Evolutionary conservation across 1,284 basidiomycete genomes (phyloP).

Genomic region (Amylostereum areolatum): DNA sequence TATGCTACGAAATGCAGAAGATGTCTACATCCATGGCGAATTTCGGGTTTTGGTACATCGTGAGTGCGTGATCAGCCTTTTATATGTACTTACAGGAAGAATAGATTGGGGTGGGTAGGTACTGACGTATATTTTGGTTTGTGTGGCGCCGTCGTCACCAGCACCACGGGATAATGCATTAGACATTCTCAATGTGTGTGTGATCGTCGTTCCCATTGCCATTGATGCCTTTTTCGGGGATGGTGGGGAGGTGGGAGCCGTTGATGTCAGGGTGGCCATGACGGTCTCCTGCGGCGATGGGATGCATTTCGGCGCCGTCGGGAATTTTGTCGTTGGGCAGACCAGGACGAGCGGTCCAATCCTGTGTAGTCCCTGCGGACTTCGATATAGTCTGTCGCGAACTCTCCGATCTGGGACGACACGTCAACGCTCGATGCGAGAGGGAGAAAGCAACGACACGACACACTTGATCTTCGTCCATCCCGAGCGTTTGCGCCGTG

Average conservation of each 20-base stretch:
- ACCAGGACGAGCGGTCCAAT: slow-evolving; percentile 37
- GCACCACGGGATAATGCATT: too few species aligned
- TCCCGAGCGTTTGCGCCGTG: slow-evolving; percentile 79
- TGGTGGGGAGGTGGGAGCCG: neutral
- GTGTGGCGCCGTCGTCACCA: too few species aligned
- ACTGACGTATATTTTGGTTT: too few species aligned
- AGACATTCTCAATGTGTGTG: too few species aligned
- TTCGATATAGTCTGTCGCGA: slow-evolving; percentile 74
- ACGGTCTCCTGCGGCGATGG: slow-evolving; percentile 40
- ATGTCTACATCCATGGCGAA: too few species aligned
- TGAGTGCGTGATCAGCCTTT: too few species aligned
- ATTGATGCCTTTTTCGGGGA: neutral
- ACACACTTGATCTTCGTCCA: slow-evolving; percentile 82
- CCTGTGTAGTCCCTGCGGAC: slow-evolving; percentile 63
- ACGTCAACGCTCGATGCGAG: neutral
- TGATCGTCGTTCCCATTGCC: neutral
- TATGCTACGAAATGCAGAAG: too few species aligned
- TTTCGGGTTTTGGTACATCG: too few species aligned
- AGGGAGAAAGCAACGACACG: neutral
- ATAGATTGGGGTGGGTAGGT: too few species aligned
- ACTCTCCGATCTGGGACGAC: slow-evolving; percentile 62
- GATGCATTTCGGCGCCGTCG: slow-evolving; percentile 9
- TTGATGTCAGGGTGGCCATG: slow-evolving; percentile 35
- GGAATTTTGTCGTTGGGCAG: slow-evolving; percentile 12
- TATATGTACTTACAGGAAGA: too few species aligned